phyloP scores from a whole-genome alignment of 2,329 filamentous ascomycete species.

The Cryphonectria radicalis region DNA sequence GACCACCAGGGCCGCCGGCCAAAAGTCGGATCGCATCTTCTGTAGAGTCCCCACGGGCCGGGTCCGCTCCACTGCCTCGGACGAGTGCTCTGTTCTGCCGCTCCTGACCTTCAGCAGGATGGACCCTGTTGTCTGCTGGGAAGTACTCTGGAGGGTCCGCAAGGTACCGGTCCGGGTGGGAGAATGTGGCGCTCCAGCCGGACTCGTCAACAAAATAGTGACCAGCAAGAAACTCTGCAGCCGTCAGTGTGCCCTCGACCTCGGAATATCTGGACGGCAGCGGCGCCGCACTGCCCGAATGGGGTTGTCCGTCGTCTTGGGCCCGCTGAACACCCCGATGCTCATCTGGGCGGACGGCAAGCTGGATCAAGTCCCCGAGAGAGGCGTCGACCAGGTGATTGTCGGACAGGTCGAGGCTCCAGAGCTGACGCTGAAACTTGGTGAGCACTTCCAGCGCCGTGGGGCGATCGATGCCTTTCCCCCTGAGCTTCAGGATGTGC shows the following conservation, averaged over 20 bases:
- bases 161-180: slow-evolving; percentile 52
- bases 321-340: slow-evolving; percentile 41
- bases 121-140: neutral
- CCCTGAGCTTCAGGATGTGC: slow-evolving; percentile 55
- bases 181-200: slow-evolving; percentile 47
- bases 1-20: slow-evolving; percentile 22
- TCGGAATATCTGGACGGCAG: slow-evolving; percentile 45
- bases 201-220: slow-evolving; percentile 55
- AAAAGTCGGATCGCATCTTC: slow-evolving; percentile 19
- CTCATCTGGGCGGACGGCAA: slow-evolving; percentile 34
- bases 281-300: slow-evolving; percentile 29
- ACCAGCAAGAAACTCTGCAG: slow-evolving; percentile 37
- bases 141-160: slow-evolving; percentile 53
- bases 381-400: slow-evolving; percentile 56
- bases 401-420: slow-evolving; percentile 59
- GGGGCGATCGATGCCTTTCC: slow-evolving; percentile 51
- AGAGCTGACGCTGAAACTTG: slow-evolving; percentile 47
- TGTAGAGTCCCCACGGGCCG: slow-evolving; percentile 19
- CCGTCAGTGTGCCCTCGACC: slow-evolving; percentile 51
- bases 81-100: neutral
- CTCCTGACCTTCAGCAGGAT: slow-evolving; percentile 4
- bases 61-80: slow-evolving; percentile 12
- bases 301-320: slow-evolving; percentile 31
- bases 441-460: slow-evolving; percentile 41
- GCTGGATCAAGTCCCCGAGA: slow-evolving; percentile 34